These are phyloP conservation scores for Termitomyces sp. DNA, from an alignment of 768 basidiomycete genomes.

Conservation along the genomic window DNA sequence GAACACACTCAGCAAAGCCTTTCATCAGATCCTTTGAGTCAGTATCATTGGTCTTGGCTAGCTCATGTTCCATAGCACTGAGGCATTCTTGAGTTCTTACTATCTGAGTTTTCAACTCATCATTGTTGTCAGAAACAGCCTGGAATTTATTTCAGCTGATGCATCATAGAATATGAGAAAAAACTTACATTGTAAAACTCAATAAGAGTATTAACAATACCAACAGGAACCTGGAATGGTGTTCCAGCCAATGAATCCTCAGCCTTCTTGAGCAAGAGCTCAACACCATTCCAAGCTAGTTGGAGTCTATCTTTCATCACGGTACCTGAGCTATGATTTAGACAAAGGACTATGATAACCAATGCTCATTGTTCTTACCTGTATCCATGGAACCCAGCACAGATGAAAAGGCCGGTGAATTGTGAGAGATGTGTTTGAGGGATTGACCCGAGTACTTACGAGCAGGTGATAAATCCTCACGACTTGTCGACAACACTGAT, in stretches of 20 bases:
- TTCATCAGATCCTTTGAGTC: background rate
- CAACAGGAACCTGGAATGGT: background rate
- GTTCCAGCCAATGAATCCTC: background rate
- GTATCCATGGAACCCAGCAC: too few relatives aligned
- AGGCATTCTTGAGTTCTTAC: background rate
- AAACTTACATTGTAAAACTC: background rate
- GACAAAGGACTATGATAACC: too few relatives aligned
- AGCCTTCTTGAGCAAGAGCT: background rate
- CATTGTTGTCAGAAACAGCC: background rate
- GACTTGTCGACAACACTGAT: too few relatives aligned
- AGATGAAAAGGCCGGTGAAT: too few relatives aligned
- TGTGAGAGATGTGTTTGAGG: too few relatives aligned
- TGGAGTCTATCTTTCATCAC: background rate
- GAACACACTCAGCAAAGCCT: background rate
- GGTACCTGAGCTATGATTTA: too few relatives aligned
- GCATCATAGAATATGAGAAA: background rate
- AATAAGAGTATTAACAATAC: background rate
- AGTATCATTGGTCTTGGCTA: background rate
- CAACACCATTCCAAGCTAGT: background rate
- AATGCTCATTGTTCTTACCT: too few relatives aligned
- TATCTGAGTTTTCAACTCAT: background rate
- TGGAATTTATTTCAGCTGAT: background rate
- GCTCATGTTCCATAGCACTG: background rate
- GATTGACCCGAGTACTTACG: too few relatives aligned
- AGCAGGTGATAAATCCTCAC: too few relatives aligned